Evolutionary conservation across 2,329 filamentous ascomycete species (phyloP), one percentile per base, ranked within the genome.

Genomic region (Epichloe uncinata): DNA sequence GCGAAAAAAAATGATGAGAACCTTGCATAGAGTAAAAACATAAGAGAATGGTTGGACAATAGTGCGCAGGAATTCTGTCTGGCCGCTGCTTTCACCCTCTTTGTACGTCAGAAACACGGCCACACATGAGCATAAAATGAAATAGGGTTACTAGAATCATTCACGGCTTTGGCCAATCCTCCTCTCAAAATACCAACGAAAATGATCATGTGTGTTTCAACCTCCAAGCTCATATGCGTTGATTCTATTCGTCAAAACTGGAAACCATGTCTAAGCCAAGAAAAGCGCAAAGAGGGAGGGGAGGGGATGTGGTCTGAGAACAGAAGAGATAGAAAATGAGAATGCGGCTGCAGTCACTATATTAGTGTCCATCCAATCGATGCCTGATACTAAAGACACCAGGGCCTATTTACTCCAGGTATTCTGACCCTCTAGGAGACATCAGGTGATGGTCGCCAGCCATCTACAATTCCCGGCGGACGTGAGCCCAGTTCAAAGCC

Each of bases 401-500:
- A 47, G 2, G 34, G 38, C 18, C 33, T 12, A 9, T 12, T 12
- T 47, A 6, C 6, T 35, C 16, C 3, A 26, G 22, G 20, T 12
- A 9, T 15, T 22, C 11, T 26, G 33, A 40, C 12, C 41, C 16
- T 40, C 53, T 56, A 58, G 22, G 47, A 35, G 33, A 54, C 46
- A 46, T 52, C 50, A 22, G 42, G 22, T 42, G 50, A 41, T 35
- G 9, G 50, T 44, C 53, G 50, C 59, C 54, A 60, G 40, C 52
- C 56, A 42, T 57, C 58, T 1, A 54, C 47, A 4, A 42, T 33
- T 12, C 47, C 48, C 3, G 51, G 38, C 12, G 54, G 50, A 5
- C 47, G 52, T 13, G 54, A 51, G 40, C 54, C 55, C 16, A 63
- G 50, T 26, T 60, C 55, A 13, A 53, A 40, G 7, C 47, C 50